phyloP scores from a whole-genome alignment of 345 rosid species.

The Boechera divaricarpa region DNA sequence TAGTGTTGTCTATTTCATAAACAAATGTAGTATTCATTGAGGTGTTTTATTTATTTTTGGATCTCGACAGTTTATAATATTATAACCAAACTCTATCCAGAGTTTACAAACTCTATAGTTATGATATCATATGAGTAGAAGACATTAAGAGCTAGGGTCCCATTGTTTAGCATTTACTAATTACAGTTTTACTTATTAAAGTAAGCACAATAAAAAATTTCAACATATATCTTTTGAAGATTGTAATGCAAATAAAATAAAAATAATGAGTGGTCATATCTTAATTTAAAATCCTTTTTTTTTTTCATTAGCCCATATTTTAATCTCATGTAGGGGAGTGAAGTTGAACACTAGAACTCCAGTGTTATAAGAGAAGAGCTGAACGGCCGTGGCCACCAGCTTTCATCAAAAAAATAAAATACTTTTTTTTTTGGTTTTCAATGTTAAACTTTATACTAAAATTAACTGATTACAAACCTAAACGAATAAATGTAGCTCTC shows the following conservation, averaged over 20 bases:
- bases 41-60: constrained; percentile 38
- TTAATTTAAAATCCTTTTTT: too few relatives aligned
- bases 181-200: constrained; percentile 2
- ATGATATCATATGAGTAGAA: constrained; percentile 29
- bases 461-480: too few relatives aligned
- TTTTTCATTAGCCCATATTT: not conserved
- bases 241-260: not conserved
- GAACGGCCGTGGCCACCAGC: too few relatives aligned
- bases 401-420: too few relatives aligned
- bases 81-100: constrained; percentile 23
- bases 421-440: too few relatives aligned
- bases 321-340: too few relatives aligned
- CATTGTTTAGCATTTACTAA: constrained; percentile 12
- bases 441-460: too few relatives aligned
- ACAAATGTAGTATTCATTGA: constrained; percentile 39
- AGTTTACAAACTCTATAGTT: constrained; percentile 14
- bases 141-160: constrained; percentile 38
- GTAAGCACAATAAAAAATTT: constrained; percentile 19
- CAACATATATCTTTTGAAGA: not conserved
- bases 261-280: not conserved
- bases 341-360: too few relatives aligned
- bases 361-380: too few relatives aligned
- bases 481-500: too few relatives aligned
- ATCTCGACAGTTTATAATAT: constrained; percentile 35
- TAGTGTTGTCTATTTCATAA: constrained; percentile 40